Conservation (phyloP, 2,329 filamentous ascomycete species). For the Polytolypa hystricis region DNA sequence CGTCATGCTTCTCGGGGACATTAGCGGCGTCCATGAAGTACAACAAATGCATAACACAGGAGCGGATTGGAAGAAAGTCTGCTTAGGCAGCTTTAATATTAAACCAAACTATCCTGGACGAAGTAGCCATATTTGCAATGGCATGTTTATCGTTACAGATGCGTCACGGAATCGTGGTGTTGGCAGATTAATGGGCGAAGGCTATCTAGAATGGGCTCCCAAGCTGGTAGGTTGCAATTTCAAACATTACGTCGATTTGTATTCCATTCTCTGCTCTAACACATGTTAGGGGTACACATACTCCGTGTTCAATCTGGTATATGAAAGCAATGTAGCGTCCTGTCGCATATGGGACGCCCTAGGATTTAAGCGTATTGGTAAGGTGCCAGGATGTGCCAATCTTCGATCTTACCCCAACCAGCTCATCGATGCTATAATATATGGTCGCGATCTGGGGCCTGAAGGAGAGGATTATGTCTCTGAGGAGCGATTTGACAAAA, state of each 20-base stretch:
- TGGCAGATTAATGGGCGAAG: slow-evolving; percentile 63
- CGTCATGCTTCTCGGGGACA: slow-evolving; percentile 73
- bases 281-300: slow-evolving; percentile 63
- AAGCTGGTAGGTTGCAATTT: slow-evolving; percentile 37
- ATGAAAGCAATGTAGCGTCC: slow-evolving; percentile 84
- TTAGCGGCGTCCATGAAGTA: slow-evolving; percentile 50
- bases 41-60: slow-evolving; percentile 39
- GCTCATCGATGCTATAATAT: slow-evolving; percentile 65
- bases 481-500: slow-evolving; percentile 97
- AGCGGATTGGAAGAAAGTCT: slow-evolving; percentile 67
- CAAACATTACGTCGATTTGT: slow-evolving; percentile 21
- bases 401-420: slow-evolving; percentile 58
- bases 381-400: slow-evolving; percentile 61
- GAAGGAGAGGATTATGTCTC: slow-evolving; percentile 74
- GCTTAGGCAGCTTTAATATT: slow-evolving; percentile 85
- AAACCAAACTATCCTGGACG: slow-evolving; percentile 88
- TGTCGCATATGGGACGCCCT: slow-evolving; percentile 87
- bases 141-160: slow-evolving; percentile 64
- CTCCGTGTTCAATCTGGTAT: slow-evolving; percentile 88
- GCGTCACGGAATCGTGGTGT: slow-evolving; percentile 63
- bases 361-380: slow-evolving; percentile 83
- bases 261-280: slow-evolving; percentile 14
- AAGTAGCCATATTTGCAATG: slow-evolving; percentile 77
- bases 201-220: slow-evolving; percentile 66
- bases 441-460: slow-evolving; percentile 51